phyloP scores from a whole-genome alignment of 306 rosid genomes.

The Astragalus glycyphyllos region DNA sequence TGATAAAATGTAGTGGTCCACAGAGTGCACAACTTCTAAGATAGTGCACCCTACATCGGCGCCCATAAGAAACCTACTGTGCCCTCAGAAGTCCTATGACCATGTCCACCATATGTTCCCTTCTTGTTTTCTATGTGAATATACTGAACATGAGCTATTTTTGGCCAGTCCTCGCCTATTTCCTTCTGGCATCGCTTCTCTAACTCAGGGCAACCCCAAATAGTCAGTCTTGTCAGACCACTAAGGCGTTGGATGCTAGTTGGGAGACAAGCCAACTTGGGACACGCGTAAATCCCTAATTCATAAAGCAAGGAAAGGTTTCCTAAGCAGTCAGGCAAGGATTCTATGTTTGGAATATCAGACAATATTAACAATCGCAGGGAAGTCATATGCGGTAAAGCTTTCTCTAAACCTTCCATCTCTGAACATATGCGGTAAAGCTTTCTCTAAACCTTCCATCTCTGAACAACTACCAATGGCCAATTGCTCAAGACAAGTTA shows the following conservation, averaged over 20 bases:
- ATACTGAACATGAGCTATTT: slow-evolving; percentile 14
- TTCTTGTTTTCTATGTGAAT: not conserved
- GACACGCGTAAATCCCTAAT: not conserved
- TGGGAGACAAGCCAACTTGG: slow-evolving; percentile 15
- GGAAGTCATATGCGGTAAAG: not conserved
- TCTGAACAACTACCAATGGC: not conserved
- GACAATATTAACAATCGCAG: not conserved
- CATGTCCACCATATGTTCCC: too few species aligned
- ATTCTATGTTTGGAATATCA: slow-evolving; percentile 10
- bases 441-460: too few species aligned
- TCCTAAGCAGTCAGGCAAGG: not conserved
- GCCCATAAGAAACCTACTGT: too few species aligned
- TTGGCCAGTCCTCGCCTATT: slow-evolving; percentile 14
- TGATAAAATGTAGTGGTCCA: too few species aligned
- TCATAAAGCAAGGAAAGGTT: not conserved
- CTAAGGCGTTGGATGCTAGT: not conserved
- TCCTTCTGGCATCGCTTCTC: not conserved
- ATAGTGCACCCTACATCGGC: too few species aligned
- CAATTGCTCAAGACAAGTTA: not conserved
- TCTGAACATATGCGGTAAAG: not conserved
- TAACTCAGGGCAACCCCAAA: not conserved
- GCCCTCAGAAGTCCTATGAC: too few species aligned
- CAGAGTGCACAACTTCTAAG: too few species aligned
- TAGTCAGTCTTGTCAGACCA: not conserved
- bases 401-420: too few species aligned